These are phyloP conservation scores for Scutellaria baicalensis DNA, from an alignment of 257 asterid genomes.

Conservation along the genomic window DNA sequence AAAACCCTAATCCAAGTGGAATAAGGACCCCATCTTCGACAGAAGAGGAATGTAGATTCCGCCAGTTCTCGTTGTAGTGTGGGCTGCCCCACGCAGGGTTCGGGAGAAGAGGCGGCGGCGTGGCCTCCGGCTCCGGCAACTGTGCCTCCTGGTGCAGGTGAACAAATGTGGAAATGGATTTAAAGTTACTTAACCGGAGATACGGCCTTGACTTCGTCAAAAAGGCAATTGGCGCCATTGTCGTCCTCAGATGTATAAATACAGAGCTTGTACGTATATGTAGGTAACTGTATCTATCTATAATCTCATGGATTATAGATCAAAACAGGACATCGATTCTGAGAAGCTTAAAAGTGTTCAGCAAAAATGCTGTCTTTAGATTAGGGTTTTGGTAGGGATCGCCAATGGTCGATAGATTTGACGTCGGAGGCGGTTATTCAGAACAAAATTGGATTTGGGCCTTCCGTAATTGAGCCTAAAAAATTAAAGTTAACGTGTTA, in stretches of 20 bases:
- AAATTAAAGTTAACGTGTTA: neutral
- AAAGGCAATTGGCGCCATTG: constrained; percentile 45
- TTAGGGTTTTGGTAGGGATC: constrained; percentile 27
- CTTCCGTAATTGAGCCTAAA: neutral
- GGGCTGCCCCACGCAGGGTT: constrained; percentile 77
- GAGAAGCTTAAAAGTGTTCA: neutral
- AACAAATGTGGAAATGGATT: constrained; percentile 60
- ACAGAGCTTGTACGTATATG: neutral
- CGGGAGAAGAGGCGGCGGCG: constrained; percentile 57
- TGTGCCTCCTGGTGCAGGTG: constrained; percentile 63
- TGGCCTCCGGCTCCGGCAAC: constrained; percentile 34
- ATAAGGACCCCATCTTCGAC: constrained; percentile 32
- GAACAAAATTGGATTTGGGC: neutral
- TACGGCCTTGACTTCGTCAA: constrained; percentile 50
- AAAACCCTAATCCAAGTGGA: constrained; percentile 33
- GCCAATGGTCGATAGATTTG: neutral
- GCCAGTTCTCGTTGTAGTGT: constrained; percentile 64
- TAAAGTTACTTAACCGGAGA: constrained; percentile 28
- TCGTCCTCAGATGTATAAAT: neutral
- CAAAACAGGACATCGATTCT: neutral
- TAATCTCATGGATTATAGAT: neutral
- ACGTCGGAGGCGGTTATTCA: neutral
- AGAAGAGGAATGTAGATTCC: constrained; percentile 31
- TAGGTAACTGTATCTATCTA: constrained; percentile 10
- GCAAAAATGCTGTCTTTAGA: neutral